These are phyloP conservation scores for Pleomassaria siparia DNA, from an alignment of 2,329 filamentous ascomycete species.

Conservation along the genomic window DNA sequence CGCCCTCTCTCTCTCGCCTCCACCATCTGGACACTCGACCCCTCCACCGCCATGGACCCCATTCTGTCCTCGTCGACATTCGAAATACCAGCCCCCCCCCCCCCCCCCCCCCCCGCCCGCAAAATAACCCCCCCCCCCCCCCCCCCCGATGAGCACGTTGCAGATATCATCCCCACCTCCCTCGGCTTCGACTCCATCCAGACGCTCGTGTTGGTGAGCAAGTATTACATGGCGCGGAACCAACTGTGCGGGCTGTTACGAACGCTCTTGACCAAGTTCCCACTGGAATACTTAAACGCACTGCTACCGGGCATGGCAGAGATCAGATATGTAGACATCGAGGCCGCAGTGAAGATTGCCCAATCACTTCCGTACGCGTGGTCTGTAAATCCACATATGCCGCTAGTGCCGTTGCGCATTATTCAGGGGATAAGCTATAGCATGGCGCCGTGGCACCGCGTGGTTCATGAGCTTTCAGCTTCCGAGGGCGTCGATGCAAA, in stretches of 20 bases:
- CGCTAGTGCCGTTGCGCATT: background rate
- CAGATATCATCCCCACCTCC: background rate
- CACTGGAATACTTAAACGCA: background rate
- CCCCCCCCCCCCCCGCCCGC: too few species aligned
- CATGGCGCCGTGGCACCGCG: background rate
- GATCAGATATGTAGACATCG: slow-evolving; percentile 1
- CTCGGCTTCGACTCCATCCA: slow-evolving; percentile 6
- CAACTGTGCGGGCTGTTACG: slow-evolving; percentile 5
- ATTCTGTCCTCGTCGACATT: background rate
- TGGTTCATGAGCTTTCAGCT: background rate
- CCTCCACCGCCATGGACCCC: background rate
- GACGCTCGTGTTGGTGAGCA: background rate
- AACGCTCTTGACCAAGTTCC: slow-evolving; percentile 5
- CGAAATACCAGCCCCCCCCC: background rate
- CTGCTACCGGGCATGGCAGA: slow-evolving; percentile 2
- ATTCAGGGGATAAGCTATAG: background rate
- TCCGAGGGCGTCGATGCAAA: background rate
- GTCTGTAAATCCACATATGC: background rate
- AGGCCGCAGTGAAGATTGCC: slow-evolving; percentile 5
- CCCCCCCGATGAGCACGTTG: background rate
- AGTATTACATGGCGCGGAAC: slow-evolving; percentile 6
- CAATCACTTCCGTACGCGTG: slow-evolving; percentile 3
- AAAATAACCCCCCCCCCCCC: background rate
- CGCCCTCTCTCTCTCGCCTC: slow-evolving; percentile 6
- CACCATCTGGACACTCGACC: slow-evolving; percentile 6